Conservation (phyloP, 169 alveolate genomes). For the Cryptosporidium sp. region DNA sequence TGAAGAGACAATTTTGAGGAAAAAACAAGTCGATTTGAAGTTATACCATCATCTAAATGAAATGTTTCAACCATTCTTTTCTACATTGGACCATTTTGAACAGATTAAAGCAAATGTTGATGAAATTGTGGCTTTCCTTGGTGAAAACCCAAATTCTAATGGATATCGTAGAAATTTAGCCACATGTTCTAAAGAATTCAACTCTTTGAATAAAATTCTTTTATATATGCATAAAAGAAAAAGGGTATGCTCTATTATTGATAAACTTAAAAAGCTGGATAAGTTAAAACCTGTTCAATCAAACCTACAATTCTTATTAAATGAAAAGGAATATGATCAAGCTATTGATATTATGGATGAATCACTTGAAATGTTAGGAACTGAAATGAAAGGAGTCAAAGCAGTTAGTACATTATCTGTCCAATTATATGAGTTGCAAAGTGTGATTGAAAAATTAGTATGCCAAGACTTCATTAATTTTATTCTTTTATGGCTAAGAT, state of each 20-base stretch:
- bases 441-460: conserved; percentile 34
- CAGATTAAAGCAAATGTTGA: background rate
- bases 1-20: conserved; percentile 10
- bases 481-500: conserved; percentile 15
- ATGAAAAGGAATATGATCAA: conserved; percentile 26
- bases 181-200: background rate
- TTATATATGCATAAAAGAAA: background rate
- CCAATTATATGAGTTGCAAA: conserved; percentile 28
- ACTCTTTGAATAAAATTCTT: background rate
- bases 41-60: conserved; percentile 6
- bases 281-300: conserved; percentile 21
- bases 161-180: background rate
- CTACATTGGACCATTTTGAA: background rate
- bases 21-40: background rate
- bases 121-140: conserved; percentile 5
- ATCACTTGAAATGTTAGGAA: conserved; percentile 7
- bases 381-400: conserved; percentile 20
- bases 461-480: conserved; percentile 29
- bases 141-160: background rate
- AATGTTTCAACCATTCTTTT: conserved; percentile 31
- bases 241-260: background rate
- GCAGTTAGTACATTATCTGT: conserved; percentile 29
- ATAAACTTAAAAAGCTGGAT: background rate
- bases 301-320: conserved; percentile 16
- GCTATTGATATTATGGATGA: conserved; percentile 1